phyloP scores from a whole-genome alignment of 1,284 basidiomycete species.

The Moesziomyces sp. region DNA sequence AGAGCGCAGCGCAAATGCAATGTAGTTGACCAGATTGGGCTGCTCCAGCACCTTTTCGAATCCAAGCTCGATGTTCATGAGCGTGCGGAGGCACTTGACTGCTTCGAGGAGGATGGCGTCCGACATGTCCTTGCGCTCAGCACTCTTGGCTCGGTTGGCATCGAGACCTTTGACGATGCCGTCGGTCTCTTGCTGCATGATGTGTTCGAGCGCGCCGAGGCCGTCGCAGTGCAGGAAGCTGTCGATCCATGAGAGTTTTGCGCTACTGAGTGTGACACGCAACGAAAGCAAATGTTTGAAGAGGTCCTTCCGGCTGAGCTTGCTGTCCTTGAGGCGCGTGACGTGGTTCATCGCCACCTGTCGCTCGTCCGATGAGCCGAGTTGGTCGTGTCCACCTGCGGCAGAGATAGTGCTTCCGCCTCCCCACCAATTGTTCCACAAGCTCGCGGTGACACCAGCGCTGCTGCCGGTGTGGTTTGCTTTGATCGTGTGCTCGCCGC shows the following conservation, averaged over 20 bases:
- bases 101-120: slow-evolving; percentile 54
- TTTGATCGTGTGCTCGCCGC: slow-evolving; percentile 24
- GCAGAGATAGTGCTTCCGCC: slow-evolving; percentile 24
- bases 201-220: slow-evolving; percentile 71
- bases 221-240: slow-evolving; percentile 79
- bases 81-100: slow-evolving; percentile 81
- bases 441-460: slow-evolving; percentile 34
- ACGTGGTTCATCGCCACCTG: slow-evolving; percentile 31
- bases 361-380: slow-evolving; percentile 14
- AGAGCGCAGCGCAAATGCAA: slow-evolving; percentile 78
- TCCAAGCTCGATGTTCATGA: slow-evolving; percentile 86
- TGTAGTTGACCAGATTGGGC: slow-evolving; percentile 77
- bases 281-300: slow-evolving; percentile 83
- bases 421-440: slow-evolving; percentile 61
- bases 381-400: slow-evolving; percentile 5
- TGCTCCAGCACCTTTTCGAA: slow-evolving; percentile 78
- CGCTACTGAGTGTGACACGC: slow-evolving; percentile 86
- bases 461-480: slow-evolving; percentile 50
- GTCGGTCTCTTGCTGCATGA: slow-evolving; percentile 51
- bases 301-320: slow-evolving; percentile 51
- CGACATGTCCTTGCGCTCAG: slow-evolving; percentile 56
- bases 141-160: slow-evolving; percentile 13
- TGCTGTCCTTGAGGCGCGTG: slow-evolving; percentile 31
- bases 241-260: slow-evolving; percentile 80
- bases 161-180: slow-evolving; percentile 24